Conservation (phyloP, 2,329 filamentous ascomycete genomes). For the Exophiala viscosa region DNA sequence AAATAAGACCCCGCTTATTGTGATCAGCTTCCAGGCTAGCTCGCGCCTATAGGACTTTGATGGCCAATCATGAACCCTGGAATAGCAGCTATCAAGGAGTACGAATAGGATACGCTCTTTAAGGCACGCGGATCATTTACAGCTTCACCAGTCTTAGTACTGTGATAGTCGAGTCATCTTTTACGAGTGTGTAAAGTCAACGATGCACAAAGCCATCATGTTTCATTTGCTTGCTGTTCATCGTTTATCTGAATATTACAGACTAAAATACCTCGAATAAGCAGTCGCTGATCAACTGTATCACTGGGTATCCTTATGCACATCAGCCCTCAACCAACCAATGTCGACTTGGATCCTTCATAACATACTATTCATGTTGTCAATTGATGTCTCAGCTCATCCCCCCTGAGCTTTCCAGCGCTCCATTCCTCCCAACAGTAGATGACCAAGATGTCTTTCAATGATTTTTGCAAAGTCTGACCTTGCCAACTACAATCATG, state of each 20-base stretch:
- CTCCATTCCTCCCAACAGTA: conserved; percentile 1
- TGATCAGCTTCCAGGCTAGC: too few relatives aligned
- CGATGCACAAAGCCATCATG: background rate
- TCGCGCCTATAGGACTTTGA: too few relatives aligned
- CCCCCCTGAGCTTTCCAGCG: background rate
- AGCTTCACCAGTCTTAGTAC: too few relatives aligned
- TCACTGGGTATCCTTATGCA: conserved; percentile 12
- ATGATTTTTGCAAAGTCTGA: background rate
- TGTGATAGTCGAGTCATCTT: too few relatives aligned
- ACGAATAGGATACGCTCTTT: too few relatives aligned
- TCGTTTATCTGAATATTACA: background rate
- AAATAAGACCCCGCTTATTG: too few relatives aligned
- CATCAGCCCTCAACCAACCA: background rate
- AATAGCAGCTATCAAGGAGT: too few relatives aligned
- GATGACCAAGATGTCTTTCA: background rate
- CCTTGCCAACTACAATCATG: conserved; percentile 2
- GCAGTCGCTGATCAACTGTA: background rate
- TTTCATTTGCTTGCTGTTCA: background rate
- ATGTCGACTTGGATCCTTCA: conserved; percentile 2
- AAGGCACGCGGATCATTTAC: too few relatives aligned
- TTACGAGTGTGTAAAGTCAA: too few relatives aligned
- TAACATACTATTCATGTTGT: conserved; percentile 3
- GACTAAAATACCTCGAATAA: background rate
- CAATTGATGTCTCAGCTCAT: conserved; percentile 1
- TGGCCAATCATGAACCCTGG: too few relatives aligned